Base-by-base conservation (phyloP, 2,329 filamentous ascomycete genomes). In the Bisporella sp. region DNA sequence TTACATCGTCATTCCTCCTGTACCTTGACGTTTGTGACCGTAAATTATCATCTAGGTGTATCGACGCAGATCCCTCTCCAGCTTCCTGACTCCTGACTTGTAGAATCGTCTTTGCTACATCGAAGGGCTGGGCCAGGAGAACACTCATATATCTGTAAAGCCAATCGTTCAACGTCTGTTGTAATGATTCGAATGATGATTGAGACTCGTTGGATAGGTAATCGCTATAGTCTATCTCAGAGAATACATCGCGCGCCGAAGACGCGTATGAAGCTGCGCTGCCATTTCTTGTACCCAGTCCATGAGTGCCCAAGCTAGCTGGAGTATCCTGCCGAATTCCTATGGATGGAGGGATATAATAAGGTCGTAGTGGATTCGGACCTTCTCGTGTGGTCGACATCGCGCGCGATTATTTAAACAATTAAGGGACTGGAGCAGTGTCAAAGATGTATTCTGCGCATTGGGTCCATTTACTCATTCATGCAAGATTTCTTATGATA, bases 141-240 rank as follows among this genome's bases (percentile, higher is more conserved):
- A 96, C 84, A 51, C 85, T 89, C 11, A 85, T 86, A 71, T 99
- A 99, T 66, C 93, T 92, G 84, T 91, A 95, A 68, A 95, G 66
- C 57, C 93, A 81, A 66, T 91, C 85, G 65, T 97, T 90, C 45
- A 96, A 65, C 54, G 95, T 72, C 55, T 85, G 84, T 65, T 86
- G 88, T 41, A 85, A 74, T 56, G 86, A 86, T 59, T 88, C 85
- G 8, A 89, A 76, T 31, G 83, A 77, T 1, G 87, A 88, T 0
- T 87, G 87, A 28, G 80, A 31, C 6, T 45, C 74, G 51, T 95
- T 89, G 40, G 84, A 77, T 28, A 95, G 73, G 67, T 95, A 95
- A 59, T 90, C 87, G 58, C 87, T 86, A 74, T 95, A 96, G 71
- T 97, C 92, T 56, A 97, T 77, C 65, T 97, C 92, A 47, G 85